phyloP scores from a whole-genome alignment of 2,329 filamentous ascomycete genomes.

The Botrytis galanthina region DNA sequence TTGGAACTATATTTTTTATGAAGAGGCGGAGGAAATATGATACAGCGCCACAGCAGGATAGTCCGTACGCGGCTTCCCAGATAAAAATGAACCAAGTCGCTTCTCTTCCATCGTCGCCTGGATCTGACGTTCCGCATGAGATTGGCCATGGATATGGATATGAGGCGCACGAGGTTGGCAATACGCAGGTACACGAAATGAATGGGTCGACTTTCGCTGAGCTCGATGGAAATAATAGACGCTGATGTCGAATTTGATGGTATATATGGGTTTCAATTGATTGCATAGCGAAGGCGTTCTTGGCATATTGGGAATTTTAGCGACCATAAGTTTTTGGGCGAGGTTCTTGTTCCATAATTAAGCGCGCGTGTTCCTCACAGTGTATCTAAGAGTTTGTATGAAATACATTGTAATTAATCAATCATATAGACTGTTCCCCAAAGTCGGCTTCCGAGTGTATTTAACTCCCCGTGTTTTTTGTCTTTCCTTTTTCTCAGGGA shows the following conservation, averaged over 20 bases:
- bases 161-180: neutral
- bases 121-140: neutral
- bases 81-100: neutral
- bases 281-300: neutral
- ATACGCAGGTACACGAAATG: neutral
- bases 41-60: neutral
- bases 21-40: neutral
- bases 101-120: neutral
- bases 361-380: too few relatives aligned
- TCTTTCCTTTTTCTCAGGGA: rapidly evolving
- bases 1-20: neutral
- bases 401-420: neutral
- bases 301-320: neutral
- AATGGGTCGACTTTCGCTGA: neutral
- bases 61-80: neutral
- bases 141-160: neutral
- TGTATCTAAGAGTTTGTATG: too few relatives aligned
- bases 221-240: neutral
- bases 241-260: neutral
- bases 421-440: neutral
- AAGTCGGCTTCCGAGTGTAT: neutral
- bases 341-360: neutral
- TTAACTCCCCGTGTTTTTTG: neutral
- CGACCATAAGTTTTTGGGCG: neutral
- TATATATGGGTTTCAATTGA: neutral